phyloP scores from a whole-genome alignment of 768 basidiomycete genomes.

The Auricularia auricula-judae region DNA sequence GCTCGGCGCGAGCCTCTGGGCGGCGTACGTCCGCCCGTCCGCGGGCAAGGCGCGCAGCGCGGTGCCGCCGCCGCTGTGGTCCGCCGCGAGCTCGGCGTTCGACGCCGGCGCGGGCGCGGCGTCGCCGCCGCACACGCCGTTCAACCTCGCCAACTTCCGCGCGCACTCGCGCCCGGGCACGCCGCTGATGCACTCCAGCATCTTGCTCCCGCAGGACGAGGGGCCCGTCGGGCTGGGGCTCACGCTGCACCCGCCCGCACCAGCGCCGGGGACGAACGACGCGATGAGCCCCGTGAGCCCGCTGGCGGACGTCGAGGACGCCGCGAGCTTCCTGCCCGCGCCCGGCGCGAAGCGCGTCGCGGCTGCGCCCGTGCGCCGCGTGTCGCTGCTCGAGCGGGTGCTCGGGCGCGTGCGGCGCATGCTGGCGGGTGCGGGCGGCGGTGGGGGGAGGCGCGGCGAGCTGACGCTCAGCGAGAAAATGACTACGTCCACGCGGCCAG shows the following conservation, averaged over 20 bases:
- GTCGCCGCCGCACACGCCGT: neutral
- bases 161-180: neutral
- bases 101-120: neutral
- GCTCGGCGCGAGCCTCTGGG: conserved; percentile 17
- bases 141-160: neutral
- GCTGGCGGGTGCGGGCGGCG: no score
- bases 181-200: neutral
- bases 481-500: neutral
- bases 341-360: neutral
- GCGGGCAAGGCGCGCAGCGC: neutral
- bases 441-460: no score
- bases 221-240: neutral
- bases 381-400: neutral
- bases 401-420: neutral
- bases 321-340: neutral
- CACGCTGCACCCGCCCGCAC: neutral
- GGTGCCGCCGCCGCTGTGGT: neutral
- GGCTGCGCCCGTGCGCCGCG: neutral
- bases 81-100: neutral
- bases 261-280: neutral
- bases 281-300: neutral
- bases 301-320: neutral
- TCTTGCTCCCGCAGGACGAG: neutral
- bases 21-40: neutral
- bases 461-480: neutral